phyloP scores from a whole-genome alignment of 306 rosid genomes.

The Quercus cerris region DNA sequence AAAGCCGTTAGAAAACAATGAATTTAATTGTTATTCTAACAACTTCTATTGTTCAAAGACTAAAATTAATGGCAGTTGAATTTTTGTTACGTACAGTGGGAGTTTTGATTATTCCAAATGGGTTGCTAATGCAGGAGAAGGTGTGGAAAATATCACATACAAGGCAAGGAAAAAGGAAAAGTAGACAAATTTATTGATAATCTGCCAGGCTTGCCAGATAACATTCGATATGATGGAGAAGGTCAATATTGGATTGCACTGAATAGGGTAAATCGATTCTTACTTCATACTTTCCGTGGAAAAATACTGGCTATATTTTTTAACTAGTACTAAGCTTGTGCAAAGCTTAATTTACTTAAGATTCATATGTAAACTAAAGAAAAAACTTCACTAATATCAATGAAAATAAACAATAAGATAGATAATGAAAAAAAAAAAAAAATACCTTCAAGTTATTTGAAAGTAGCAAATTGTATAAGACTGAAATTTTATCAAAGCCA shows the following conservation, averaged over 20 bases:
- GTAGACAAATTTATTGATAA: constrained; percentile 37
- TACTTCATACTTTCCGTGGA: not conserved
- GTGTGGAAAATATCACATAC: constrained; percentile 50
- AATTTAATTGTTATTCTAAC: too few species aligned
- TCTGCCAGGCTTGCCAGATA: constrained; percentile 63
- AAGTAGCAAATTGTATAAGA: too few species aligned
- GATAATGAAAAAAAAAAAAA: too few species aligned
- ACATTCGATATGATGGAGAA: constrained; percentile 61
- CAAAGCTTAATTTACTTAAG: not conserved
- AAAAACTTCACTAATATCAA: too few species aligned
- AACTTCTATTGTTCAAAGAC: too few species aligned
- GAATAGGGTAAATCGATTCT: constrained; percentile 16
- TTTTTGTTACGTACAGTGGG: not conserved
- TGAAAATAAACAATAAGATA: too few species aligned
- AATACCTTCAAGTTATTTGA: too few species aligned
- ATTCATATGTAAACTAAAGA: too few species aligned
- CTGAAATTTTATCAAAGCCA: too few species aligned
- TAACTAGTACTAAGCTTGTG: not conserved
- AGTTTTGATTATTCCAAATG: not conserved
- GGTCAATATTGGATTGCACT: constrained; percentile 63
- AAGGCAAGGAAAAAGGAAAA: constrained; percentile 52
- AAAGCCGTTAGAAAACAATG: too few species aligned
- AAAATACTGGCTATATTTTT: not conserved
- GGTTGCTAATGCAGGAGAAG: constrained; percentile 33
- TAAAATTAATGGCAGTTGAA: not conserved